These are phyloP conservation scores for Apiospora hydei DNA, from an alignment of 2,329 filamentous ascomycete species.

Conservation along the genomic window DNA sequence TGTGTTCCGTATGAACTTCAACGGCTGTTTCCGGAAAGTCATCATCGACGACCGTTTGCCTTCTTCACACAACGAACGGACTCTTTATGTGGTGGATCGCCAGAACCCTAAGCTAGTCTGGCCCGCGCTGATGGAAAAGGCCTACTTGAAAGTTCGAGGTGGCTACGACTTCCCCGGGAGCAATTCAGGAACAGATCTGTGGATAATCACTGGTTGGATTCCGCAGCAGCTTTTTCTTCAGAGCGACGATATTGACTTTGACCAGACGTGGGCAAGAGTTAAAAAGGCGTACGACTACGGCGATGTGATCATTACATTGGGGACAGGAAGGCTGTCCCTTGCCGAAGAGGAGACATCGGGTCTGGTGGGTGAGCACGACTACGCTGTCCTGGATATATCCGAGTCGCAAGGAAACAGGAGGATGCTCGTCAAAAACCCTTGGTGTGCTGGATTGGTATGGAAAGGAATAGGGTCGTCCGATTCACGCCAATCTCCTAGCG, in stretches of 20 bases:
- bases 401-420: conserved; percentile 65
- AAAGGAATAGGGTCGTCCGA: conserved; percentile 57
- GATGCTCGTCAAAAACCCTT: conserved; percentile 93
- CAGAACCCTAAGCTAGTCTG: conserved; percentile 83
- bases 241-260: conserved; percentile 79
- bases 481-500: conserved; percentile 30
- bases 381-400: conserved; percentile 85
- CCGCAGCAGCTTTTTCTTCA: conserved; percentile 95
- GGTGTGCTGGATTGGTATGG: conserved; percentile 84
- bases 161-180: conserved; percentile 98
- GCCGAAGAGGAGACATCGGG: conserved; percentile 83
- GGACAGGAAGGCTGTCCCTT: conserved; percentile 81
- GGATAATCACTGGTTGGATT: conserved; percentile 94
- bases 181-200: conserved; percentile 94
- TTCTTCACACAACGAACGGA: conserved; percentile 74
- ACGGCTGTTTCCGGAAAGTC: conserved; percentile 88
- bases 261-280: conserved; percentile 80
- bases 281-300: conserved; percentile 76
- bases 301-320: conserved; percentile 87
- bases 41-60: conserved; percentile 90
- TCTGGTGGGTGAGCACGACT: conserved; percentile 90
- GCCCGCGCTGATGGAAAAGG: conserved; percentile 94
- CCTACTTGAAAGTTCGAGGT: conserved; percentile 92
- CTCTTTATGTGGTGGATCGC: conserved; percentile 87
- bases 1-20: conserved; percentile 91